Percentiles rank a stretch among this genome's conserved stretches.
Evolutionary conservation across 2,329 filamentous ascomycete genomes (phyloP).

Genomic region (Zymoseptoria brevis): DNA sequence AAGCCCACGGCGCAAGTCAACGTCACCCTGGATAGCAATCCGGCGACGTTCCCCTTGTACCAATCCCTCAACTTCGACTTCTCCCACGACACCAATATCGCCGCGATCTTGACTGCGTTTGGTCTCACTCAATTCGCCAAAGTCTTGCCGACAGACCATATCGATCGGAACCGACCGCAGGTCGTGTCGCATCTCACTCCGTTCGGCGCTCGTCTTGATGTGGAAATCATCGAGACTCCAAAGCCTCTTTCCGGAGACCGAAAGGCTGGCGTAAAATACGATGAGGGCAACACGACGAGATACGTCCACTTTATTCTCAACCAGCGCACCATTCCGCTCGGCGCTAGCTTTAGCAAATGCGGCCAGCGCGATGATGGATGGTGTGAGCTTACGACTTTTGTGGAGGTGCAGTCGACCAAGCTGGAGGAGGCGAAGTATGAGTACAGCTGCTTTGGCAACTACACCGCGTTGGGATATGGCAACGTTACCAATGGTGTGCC

Average conservation of each 20-base stretch:
- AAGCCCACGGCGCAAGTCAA: constrained; percentile 45
- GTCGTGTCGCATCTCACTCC: constrained; percentile 61
- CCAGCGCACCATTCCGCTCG: constrained; percentile 57
- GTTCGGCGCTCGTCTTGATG: constrained; percentile 64
- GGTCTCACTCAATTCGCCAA: constrained; percentile 61
- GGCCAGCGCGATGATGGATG: constrained; percentile 62
- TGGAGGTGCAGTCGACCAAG: constrained; percentile 54
- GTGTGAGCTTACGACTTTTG: constrained; percentile 64
- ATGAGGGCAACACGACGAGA: constrained; percentile 45
- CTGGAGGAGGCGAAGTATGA: constrained; percentile 53
- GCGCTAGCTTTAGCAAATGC: constrained; percentile 58
- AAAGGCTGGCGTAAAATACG: constrained; percentile 40
- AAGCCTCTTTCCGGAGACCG: constrained; percentile 52
- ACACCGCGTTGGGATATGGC: constrained; percentile 42
- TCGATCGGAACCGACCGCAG: constrained; percentile 51
- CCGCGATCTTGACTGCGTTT: constrained; percentile 60
- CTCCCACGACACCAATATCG: constrained; percentile 57
- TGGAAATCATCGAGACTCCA: constrained; percentile 64
- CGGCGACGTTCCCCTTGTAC: constrained; percentile 62
- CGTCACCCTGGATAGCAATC: constrained; percentile 60
- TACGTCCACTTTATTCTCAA: constrained; percentile 71
- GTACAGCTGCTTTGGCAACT: constrained; percentile 57
- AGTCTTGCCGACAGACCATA: constrained; percentile 47
- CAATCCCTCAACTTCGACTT: constrained; percentile 72
- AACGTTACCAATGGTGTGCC: constrained; percentile 45